Percentiles rank a stretch among this genome's conserved stretches.
These are phyloP conservation scores for Manihot esculenta DNA, from an alignment of 441 rosid species.

Conservation along the genomic window DNA sequence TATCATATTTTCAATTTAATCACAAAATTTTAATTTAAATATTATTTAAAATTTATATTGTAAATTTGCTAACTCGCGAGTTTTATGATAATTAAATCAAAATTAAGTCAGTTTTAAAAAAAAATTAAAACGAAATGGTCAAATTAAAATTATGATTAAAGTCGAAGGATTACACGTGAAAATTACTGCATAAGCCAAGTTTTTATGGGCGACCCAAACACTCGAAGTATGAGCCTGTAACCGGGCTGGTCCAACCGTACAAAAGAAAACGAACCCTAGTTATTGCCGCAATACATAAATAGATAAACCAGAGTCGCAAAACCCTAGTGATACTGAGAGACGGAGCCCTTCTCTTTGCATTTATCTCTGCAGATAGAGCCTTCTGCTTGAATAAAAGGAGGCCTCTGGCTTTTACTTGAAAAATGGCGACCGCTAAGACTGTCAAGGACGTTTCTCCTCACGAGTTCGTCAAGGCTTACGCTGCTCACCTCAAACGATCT, in stretches of 20 bases:
- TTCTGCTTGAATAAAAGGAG: background rate
- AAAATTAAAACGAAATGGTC: too few relatives aligned
- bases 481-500: constrained; percentile 29
- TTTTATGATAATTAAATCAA: too few relatives aligned
- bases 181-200: too few relatives aligned
- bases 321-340: constrained; percentile 4
- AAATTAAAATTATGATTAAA: too few relatives aligned
- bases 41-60: too few relatives aligned
- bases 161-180: too few relatives aligned
- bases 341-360: background rate
- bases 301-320: background rate
- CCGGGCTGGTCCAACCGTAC: background rate
- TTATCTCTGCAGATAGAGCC: background rate
- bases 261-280: background rate
- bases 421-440: constrained; percentile 22
- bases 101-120: too few relatives aligned
- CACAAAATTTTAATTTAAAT: too few relatives aligned
- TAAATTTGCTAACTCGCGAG: too few relatives aligned
- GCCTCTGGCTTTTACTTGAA: background rate
- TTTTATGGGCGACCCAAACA: background rate
- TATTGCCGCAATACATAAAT: background rate
- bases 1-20: too few relatives aligned
- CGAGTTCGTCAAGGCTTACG: constrained; percentile 27
- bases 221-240: background rate
- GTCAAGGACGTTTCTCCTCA: constrained; percentile 32